These are phyloP conservation scores for Gillenia trifoliata DNA, from an alignment of 306 rosid genomes.

Conservation along the genomic window DNA sequence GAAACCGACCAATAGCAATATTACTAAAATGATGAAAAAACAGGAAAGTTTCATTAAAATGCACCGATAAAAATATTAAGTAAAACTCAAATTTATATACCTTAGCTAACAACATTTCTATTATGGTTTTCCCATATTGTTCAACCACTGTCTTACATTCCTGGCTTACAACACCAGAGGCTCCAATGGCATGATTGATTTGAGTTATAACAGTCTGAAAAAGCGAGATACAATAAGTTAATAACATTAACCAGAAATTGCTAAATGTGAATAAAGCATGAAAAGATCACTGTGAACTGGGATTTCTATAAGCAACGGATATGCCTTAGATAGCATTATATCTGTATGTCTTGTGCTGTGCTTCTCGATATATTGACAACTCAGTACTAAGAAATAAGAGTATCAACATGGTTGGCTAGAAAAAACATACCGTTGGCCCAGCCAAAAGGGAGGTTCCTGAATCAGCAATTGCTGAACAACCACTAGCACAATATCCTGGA, in stretches of 20 bases:
- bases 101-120: conserved; percentile 47
- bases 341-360: neutral
- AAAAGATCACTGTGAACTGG: neutral
- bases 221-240: neutral
- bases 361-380: neutral
- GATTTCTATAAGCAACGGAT: neutral
- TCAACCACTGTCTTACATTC: conserved; percentile 58
- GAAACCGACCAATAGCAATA: neutral
- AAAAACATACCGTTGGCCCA: conserved; percentile 45
- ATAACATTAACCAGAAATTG: neutral
- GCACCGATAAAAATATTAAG: too few species aligned
- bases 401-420: neutral
- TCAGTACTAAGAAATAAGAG: neutral
- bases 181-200: conserved; percentile 70
- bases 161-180: conserved; percentile 59
- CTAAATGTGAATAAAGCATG: neutral
- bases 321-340: neutral
- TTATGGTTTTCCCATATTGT: conserved; percentile 54
- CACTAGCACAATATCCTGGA: conserved; percentile 63
- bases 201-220: conserved; percentile 52
- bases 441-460: conserved; percentile 83
- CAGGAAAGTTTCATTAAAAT: neutral
- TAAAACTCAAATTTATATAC: conserved; percentile 9
- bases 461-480: conserved; percentile 77
- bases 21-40: neutral